Evolutionary conservation across 352 stramenopile genomes (phyloP), one percentile per base, ranked within the genome.

Genomic region (Pythium phragmitis): DNA sequence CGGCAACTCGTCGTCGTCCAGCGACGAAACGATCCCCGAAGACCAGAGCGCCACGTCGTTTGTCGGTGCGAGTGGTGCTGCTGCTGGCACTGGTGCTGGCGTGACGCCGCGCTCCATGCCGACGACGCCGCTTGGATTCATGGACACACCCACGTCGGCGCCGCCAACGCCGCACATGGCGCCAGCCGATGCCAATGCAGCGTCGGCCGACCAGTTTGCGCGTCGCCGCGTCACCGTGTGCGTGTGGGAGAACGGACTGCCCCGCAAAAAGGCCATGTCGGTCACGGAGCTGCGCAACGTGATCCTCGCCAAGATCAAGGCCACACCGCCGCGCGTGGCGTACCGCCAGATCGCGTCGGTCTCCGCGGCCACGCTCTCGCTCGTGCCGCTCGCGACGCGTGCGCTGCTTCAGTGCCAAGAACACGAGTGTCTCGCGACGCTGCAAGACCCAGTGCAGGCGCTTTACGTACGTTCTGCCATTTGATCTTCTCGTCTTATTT

Each of bases 261-360:
- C 81, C 7, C 76, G 77, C 19, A 94, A 94, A 66, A 76, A 79
- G 39, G 75, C 78, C n/a, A 91, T 94, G 82, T 85, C 85, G 4
- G 88, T 94, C 42, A 80, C 83, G 2, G 85, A 94, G 60, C 70
- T 94, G 49, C 83, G 85, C 30, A 88, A 85, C 74, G 87, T 80
- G 56, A 92, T 94, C 57, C 72, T 94, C 43, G 70, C 77, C 23
- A 91, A 89, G 69, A 82, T 92, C 65, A 94, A 94, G 74, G 83
- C 81, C 9, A 92, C 82, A 48, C 77, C 81, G 19, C 68, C 77
- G 12, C 76, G 85, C 23, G 75, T 77, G 46, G 68, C 83, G 14
- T 94, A 94, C 57, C 85, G 85, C 19, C 91, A 88, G 50, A 77
- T 91, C 42, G 85, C 82, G 14, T 72, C 82, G 30, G 11, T 81